phyloP scores from a whole-genome alignment of 2,329 filamentous ascomycete species.

The Fusarium scirpi region DNA sequence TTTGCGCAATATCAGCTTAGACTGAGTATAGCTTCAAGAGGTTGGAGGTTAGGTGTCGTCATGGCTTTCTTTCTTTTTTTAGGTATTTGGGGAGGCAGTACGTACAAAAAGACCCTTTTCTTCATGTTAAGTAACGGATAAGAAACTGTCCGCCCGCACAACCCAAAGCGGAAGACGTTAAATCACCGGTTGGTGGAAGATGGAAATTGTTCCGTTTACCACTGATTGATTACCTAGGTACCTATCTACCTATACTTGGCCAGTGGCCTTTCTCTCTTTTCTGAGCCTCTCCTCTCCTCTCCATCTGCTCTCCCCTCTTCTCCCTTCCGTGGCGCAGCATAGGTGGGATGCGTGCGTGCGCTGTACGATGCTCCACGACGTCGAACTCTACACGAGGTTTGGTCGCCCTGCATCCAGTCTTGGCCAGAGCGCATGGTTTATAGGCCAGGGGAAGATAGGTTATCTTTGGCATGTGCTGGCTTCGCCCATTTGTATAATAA shows the following conservation, averaged over 20 bases:
- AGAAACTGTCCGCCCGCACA: conserved; percentile 1
- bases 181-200: conserved; percentile 31
- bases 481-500: conserved; percentile 19
- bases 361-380: conserved; percentile 37
- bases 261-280: background rate
- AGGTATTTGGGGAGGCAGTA: background rate
- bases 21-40: conserved; percentile 18
- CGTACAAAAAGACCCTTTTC: background rate
- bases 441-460: conserved; percentile 9
- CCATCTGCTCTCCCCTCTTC: background rate
- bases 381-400: conserved; percentile 41
- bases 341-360: conserved; percentile 28
- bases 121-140: background rate
- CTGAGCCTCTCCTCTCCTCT: background rate
- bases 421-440: conserved; percentile 12
- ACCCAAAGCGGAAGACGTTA: conserved; percentile 7
- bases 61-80: background rate
- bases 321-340: conserved; percentile 26
- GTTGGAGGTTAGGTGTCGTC: background rate
- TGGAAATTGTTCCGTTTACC: conserved; percentile 26
- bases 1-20: background rate
- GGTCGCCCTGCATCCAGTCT: conserved; percentile 14
- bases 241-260: background rate
- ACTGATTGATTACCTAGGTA: conserved; percentile 1
- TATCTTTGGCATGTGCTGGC: conserved; percentile 33